Percentiles rank a stretch among this genome's conserved stretches.
phyloP scores from a whole-genome alignment of 768 basidiomycete species.

The Sporobolomyces pararoseus region DNA sequence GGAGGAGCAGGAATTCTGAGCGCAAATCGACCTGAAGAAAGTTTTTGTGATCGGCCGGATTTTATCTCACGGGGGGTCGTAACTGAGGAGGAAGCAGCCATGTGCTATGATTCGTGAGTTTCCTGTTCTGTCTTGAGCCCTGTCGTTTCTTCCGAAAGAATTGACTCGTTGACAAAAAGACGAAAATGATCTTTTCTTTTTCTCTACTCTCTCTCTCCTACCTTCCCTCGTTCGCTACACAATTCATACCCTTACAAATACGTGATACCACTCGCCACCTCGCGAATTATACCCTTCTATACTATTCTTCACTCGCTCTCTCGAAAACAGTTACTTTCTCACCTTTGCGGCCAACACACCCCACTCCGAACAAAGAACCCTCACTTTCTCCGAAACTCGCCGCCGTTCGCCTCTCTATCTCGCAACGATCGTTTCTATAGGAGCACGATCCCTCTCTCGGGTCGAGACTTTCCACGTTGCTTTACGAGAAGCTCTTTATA shows the following conservation, averaged over 20 bases:
- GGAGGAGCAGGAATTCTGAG: too few relatives aligned
- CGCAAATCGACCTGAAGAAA: not conserved
- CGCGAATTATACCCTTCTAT: not conserved
- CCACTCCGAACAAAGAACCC: conserved; percentile 2
- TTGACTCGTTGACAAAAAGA: conserved; percentile 15
- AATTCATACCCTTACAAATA: not conserved
- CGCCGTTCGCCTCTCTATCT: conserved; percentile 33
- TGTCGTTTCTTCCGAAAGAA: not conserved
- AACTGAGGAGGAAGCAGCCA: conserved; percentile 33
- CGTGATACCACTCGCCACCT: not conserved
- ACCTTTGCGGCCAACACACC: conserved; percentile 20
- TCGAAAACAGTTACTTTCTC: conserved; percentile 27
- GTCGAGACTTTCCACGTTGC: conserved; percentile 26
- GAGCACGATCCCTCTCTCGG: conserved; percentile 36
- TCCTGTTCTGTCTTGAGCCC: not conserved
- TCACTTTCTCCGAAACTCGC: conserved; percentile 32
- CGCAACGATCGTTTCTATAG: conserved; percentile 38
- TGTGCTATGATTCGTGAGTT: conserved; percentile 35
- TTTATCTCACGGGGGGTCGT: conserved; percentile 37
- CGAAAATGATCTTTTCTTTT: not conserved
- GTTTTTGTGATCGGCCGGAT: conserved; percentile 8
- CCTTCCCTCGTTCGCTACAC: not conserved
- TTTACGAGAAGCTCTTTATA: conserved; percentile 27
- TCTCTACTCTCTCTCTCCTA: not conserved
- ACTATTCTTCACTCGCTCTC: not conserved